A percentile compares a stretch with the other conserved stretches of the same genome.
Conservation (phyloP, 345 rosid species). For the Lenwebbia sp. region DNA sequence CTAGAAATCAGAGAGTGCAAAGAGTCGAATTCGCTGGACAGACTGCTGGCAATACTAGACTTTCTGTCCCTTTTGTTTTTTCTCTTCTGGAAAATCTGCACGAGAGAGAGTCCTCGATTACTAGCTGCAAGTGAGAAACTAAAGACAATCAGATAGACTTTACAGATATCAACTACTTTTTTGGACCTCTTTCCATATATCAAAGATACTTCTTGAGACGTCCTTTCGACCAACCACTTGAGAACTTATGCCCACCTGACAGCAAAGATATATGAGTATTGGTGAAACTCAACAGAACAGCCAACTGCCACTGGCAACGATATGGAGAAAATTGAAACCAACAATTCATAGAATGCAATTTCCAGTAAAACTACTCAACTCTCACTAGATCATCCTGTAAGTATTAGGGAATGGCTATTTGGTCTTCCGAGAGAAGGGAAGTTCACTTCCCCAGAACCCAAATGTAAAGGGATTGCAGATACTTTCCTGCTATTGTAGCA, state of each 20-base stretch:
- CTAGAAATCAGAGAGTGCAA: conserved; percentile 55
- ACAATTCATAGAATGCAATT: background rate
- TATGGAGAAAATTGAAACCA: background rate
- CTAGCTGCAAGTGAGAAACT: background rate
- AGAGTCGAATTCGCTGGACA: conserved; percentile 41
- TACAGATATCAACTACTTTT: background rate
- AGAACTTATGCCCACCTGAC: conserved; percentile 69
- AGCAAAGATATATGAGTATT: conserved; percentile 2
- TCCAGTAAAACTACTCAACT: background rate
- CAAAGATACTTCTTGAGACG: conserved; percentile 70
- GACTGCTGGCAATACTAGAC: conserved; percentile 18
- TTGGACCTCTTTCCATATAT: conserved; percentile 93
- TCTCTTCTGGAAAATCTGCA: conserved; percentile 78
- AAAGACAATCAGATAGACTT: background rate
- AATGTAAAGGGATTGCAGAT: background rate
- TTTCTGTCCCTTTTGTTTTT: conserved; percentile 42
- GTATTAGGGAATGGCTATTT: background rate
- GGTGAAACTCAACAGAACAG: background rate
- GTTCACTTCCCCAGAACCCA: background rate
- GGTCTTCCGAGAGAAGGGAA: background rate
- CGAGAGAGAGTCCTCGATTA: background rate
- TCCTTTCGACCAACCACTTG: conserved; percentile 94
- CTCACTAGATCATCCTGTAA: background rate
- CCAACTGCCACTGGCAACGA: background rate
- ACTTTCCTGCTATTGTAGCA: background rate